Evolutionary conservation across 1,284 basidiomycete species (phyloP).

Genomic region (Ceratobasidium sp.): DNA sequence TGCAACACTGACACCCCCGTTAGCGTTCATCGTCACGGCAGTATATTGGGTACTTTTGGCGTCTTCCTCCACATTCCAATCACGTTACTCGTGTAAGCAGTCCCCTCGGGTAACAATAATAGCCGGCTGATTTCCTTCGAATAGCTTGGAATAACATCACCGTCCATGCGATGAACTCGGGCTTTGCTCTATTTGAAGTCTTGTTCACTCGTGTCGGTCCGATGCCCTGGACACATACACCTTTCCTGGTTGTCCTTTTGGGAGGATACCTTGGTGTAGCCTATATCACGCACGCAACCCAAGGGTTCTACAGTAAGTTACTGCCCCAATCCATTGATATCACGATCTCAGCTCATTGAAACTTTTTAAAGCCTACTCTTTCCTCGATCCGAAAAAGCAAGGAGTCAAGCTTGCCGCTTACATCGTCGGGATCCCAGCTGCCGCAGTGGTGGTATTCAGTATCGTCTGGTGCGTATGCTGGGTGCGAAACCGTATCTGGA

Average conservation of each 20-base stretch:
- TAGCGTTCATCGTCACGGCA: conserved; percentile 73
- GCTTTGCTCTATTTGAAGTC: conserved; percentile 69
- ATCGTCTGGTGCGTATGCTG: conserved; percentile 51
- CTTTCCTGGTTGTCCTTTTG: conserved; percentile 63
- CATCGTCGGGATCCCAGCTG: conserved; percentile 65
- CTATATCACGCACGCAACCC: conserved; percentile 68
- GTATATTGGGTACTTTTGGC: conserved; percentile 74
- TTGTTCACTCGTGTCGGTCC: conserved; percentile 64
- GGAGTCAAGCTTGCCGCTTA: conserved; percentile 60
- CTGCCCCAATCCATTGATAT: background rate
- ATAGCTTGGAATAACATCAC: conserved; percentile 70
- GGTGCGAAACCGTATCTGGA: conserved; percentile 45
- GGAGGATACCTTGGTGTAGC: conserved; percentile 71
- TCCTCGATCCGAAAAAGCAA: conserved; percentile 59
- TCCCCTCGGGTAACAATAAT: conserved; percentile 51
- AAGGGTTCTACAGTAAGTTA: conserved; percentile 70
- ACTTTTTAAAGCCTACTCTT: conserved; percentile 58
- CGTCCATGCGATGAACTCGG: conserved; percentile 69
- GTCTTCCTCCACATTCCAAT: conserved; percentile 58
- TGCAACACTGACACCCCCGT: conserved; percentile 44
- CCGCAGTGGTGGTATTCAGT: conserved; percentile 61
- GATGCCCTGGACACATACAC: conserved; percentile 65
- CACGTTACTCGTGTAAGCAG: conserved; percentile 51
- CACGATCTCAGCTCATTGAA: background rate
- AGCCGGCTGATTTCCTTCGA: conserved; percentile 1